Evolutionary conservation across 1,284 basidiomycete genomes (phyloP).

Genomic region (Fistulina hepatica): DNA sequence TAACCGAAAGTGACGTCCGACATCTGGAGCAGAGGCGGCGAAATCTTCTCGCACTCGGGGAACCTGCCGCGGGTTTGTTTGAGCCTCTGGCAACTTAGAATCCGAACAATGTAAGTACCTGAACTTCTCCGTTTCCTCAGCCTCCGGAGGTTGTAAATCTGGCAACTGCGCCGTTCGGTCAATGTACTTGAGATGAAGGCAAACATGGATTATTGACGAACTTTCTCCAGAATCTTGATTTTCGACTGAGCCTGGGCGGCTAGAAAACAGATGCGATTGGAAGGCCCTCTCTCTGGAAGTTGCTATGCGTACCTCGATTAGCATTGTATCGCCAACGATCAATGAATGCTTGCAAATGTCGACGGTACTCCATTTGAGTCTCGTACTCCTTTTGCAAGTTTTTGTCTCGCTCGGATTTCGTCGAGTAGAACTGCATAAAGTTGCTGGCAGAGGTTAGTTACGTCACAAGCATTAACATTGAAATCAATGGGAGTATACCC

Average conservation of each 20-base stretch:
- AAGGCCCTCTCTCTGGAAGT: not conserved
- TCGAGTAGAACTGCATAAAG: slow-evolving; percentile 98
- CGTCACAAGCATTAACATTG: slow-evolving; percentile 2
- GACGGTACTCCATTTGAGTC: slow-evolving; percentile 88
- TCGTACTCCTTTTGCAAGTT: slow-evolving; percentile 94
- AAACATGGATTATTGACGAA: slow-evolving; percentile 15
- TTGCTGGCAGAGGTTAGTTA: slow-evolving; percentile 64
- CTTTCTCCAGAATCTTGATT: slow-evolving; percentile 97
- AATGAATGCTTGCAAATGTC: slow-evolving; percentile 95
- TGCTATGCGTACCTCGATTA: slow-evolving; percentile 48
- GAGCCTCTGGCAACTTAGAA: too few relatives aligned
- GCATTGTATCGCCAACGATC: slow-evolving; percentile 95
- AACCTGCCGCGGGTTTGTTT: slow-evolving; percentile 38
- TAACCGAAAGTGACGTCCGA: slow-evolving; percentile 92
- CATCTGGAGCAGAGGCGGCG: slow-evolving; percentile 92
- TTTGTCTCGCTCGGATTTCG: slow-evolving; percentile 88
- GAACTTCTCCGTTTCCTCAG: slow-evolving; percentile 85
- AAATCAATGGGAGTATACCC: slow-evolving; percentile 34
- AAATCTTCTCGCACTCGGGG: slow-evolving; percentile 92
- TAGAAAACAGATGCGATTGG: slow-evolving; percentile 16
- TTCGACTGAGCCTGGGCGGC: slow-evolving; percentile 92
- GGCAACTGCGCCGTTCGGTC: slow-evolving; percentile 49
- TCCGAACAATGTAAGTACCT: slow-evolving; percentile 33
- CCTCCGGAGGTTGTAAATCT: slow-evolving; percentile 85
- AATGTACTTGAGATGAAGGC: slow-evolving; percentile 1